These are phyloP conservation scores for Debaryomyces castellii DNA, from an alignment of 805 yeast genomes.

Conservation along the genomic window DNA sequence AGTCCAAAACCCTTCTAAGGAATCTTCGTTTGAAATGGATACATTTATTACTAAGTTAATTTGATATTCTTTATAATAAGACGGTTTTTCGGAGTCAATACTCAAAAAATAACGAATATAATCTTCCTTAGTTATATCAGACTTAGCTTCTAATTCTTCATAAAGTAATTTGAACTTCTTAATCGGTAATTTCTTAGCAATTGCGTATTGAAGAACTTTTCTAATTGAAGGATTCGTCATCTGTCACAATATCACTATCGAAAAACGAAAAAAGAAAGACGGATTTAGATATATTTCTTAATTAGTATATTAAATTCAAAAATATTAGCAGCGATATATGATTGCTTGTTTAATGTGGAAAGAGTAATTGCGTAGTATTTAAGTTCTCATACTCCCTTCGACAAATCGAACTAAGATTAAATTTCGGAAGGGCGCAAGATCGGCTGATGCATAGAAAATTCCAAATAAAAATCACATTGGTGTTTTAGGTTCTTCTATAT, in stretches of 20 bases:
- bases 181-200: constrained; percentile 17
- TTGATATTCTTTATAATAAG: constrained; percentile 5
- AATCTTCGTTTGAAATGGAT: constrained; percentile 16
- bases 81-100: constrained; percentile 4
- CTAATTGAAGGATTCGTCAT: constrained; percentile 8
- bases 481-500: too few relatives aligned
- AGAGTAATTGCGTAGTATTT: too few relatives aligned
- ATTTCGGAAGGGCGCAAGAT: too few relatives aligned
- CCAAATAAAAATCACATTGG: too few relatives aligned
- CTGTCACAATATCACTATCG: background rate
- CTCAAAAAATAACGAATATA: constrained; percentile 22
- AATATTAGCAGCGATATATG: too few relatives aligned
- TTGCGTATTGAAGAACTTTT: constrained; percentile 20
- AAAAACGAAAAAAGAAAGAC: background rate
- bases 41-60: constrained; percentile 17
- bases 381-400: too few relatives aligned
- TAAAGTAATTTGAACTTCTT: constrained; percentile 26
- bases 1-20: constrained; percentile 23
- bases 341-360: too few relatives aligned
- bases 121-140: constrained; percentile 21
- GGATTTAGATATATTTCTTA: too few relatives aligned
- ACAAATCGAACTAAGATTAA: too few relatives aligned
- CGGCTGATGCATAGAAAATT: too few relatives aligned
- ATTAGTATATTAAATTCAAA: too few relatives aligned
- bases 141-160: constrained; percentile 23